Conservation (phyloP, 2,329 filamentous ascomycete species). For the Penicillium sp. region DNA sequence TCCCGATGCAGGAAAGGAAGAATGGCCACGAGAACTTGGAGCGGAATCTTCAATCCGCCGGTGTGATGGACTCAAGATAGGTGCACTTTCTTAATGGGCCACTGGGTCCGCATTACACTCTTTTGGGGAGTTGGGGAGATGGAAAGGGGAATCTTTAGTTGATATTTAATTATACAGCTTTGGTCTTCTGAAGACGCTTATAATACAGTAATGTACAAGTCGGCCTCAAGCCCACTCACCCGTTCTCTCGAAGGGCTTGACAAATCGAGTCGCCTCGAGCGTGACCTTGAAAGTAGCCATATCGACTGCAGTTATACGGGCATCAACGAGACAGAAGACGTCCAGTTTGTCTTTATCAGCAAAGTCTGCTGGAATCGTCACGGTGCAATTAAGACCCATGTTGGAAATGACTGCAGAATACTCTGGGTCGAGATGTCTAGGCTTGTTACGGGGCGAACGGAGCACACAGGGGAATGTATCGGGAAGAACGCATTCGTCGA, state of each 20-base stretch:
- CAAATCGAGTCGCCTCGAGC: conserved; percentile 35
- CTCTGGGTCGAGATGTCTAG: conserved; percentile 25
- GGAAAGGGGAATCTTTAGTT: neutral
- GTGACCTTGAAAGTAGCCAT: conserved; percentile 33
- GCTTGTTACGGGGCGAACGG: conserved; percentile 28
- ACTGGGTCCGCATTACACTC: too few species aligned
- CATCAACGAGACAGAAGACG: conserved; percentile 37
- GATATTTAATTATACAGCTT: conserved; percentile 1
- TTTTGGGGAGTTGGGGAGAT: neutral
- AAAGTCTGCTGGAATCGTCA: conserved; percentile 28
- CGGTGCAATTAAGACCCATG: conserved; percentile 34
- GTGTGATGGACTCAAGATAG: neutral
- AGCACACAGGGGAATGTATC: conserved; percentile 46
- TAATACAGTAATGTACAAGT: conserved; percentile 18
- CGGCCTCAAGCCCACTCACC: conserved; percentile 33
- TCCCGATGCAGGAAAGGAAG: neutral
- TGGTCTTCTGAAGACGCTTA: conserved; percentile 6
- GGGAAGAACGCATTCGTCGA: conserved; percentile 55
- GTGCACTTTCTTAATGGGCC: too few species aligned
- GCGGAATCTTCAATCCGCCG: conserved; percentile 1
- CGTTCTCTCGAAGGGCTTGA: conserved; percentile 35
- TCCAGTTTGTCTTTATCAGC: conserved; percentile 26
- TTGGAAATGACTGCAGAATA: conserved; percentile 34
- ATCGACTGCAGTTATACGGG: conserved; percentile 36
- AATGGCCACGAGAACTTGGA: neutral